Evolutionary conservation across 1,139 yeast species (phyloP).

Genomic region (Scheffersomyces insectosa): DNA sequence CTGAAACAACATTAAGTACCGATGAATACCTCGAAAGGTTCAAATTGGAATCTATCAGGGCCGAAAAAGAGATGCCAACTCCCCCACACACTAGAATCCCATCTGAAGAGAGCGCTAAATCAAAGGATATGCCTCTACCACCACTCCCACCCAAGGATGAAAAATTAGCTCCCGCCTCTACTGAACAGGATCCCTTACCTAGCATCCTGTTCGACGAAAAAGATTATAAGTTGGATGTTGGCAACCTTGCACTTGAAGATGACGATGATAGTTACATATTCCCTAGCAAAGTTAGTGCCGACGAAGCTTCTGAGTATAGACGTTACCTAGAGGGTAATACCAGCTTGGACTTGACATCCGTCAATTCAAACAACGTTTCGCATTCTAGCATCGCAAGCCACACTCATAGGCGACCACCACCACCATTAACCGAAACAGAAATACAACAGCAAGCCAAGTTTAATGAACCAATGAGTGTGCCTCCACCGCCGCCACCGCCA

Average conservation of each 20-base stretch:
- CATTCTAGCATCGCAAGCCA: background rate
- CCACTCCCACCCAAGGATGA: conserved; percentile 28
- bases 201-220: conserved; percentile 13
- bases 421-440: conserved; percentile 3
- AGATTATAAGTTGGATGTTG: conserved; percentile 11
- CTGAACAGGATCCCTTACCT: conserved; percentile 9
- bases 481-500: conserved; percentile 11
- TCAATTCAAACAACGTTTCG: background rate
- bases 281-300: conserved; percentile 10
- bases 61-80: conserved; percentile 6
- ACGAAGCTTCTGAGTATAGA: conserved; percentile 1
- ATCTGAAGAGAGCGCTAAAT: conserved; percentile 16
- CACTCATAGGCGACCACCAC: conserved; percentile 19
- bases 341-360: background rate
- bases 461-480: conserved; percentile 10
- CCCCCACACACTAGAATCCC: conserved; percentile 10
- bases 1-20: conserved; percentile 59
- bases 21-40: conserved; percentile 39
- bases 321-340: background rate
- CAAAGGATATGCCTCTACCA: conserved; percentile 18
- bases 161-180: background rate
- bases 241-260: background rate
- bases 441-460: no score
- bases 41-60: conserved; percentile 6
- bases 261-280: conserved; percentile 6